Conservation (phyloP, 208 protist genomes). For the Endotrypanum monterogeii region DNA sequence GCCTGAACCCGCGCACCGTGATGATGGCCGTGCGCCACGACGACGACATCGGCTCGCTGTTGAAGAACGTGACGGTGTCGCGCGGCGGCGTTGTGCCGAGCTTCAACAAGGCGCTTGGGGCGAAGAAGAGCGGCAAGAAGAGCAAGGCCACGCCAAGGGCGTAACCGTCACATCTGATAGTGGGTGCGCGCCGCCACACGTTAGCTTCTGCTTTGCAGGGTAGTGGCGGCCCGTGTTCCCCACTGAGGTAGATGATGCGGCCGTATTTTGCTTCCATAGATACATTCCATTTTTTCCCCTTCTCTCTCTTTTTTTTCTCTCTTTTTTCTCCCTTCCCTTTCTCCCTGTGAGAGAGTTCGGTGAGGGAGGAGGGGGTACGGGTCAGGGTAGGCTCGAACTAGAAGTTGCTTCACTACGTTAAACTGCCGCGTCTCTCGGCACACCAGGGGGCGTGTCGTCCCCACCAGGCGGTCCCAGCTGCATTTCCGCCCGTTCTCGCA, state of each 20-base stretch:
- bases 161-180: conserved; percentile 19
- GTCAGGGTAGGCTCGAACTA: conserved; percentile 23
- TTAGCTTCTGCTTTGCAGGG: background rate
- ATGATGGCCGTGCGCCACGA: no score
- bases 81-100: conserved; percentile 76
- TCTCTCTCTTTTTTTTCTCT: conserved; percentile 10
- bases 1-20: no score
- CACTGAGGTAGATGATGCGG: background rate
- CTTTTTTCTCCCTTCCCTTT: conserved; percentile 10
- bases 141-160: conserved; percentile 58
- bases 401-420: background rate
- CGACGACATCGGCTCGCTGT: no score
- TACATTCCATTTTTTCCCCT: conserved; percentile 13
- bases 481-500: background rate
- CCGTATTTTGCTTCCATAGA: conserved; percentile 28
- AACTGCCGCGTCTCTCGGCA: no score
- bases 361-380: conserved; percentile 9
- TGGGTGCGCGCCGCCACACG: background rate
- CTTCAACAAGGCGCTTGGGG: conserved; percentile 73
- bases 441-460: no score
- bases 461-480: background rate
- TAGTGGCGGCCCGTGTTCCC: no score
- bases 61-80: conserved; percentile 73
- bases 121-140: conserved; percentile 80
- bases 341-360: no score